Base-by-base conservation (phyloP, 2,329 filamentous ascomycete species). In the Neoarthrinium moseri region DNA sequence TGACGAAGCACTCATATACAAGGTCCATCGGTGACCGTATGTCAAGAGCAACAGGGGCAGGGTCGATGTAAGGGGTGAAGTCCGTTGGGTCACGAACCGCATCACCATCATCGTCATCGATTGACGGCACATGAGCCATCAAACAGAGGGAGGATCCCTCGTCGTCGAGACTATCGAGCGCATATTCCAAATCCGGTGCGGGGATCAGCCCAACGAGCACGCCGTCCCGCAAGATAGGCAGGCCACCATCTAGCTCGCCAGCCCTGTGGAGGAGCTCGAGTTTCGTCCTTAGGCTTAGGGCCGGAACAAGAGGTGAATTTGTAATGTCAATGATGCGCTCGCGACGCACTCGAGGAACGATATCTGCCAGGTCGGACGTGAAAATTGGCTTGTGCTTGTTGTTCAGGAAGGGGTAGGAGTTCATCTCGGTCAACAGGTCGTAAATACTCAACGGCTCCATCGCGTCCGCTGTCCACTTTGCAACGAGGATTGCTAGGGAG, bases 401-500 rank as follows among this genome's bases (percentile, higher is more conserved):
- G 68, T 96, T 91, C n/a, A 99, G 79, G 71, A 95, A 96, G 0
- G 94, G 94, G 55, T 97, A 99, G 3, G 89, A 87, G 66, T 99
- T 97, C 87, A 99, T 92, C 62, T 94, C 91, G 0, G 91, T 97
- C 15, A 97, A 75, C 10, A 97, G 80, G 62, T 97, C 94, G 63
- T 96, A 97, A 51, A 99, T 96, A 65, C 90, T 96, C 43, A 90
- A 78, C 13, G 92, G 94, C 66, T 99, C 94, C 42, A 99, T 81
- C 4, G 91, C 91, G 67, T 97, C 94, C 0, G 94, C 91, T 0
- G 91, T 96, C 94, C 94, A 99, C 70, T 99, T 99, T n/a, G 92
- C 85, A 22, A 95, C 91, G 4, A 97, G 75, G 26, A 99, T 90
- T 0, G 89, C 87, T 7, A 99, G 72, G 0, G 91, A 96, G 65